Evolutionary conservation across 176 grass and related monocot species (phyloP), one percentile per base, ranked within the genome.

Genomic region (Raddia distichophylla): DNA sequence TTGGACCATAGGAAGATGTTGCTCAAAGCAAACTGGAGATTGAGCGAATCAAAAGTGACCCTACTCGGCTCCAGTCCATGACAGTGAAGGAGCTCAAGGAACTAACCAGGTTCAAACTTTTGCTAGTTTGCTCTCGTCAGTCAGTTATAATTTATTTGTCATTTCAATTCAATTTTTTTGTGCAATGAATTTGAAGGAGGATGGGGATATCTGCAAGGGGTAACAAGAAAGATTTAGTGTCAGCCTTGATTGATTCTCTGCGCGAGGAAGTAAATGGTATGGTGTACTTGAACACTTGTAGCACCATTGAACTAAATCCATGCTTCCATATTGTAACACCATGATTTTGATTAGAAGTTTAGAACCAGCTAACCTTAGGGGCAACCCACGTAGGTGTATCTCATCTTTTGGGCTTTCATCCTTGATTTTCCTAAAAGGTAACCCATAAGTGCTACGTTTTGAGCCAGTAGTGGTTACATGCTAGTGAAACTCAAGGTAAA

Each of bases 161-260:
- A 22, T 52, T 10, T 71, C 19, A 80, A 33, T 18, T 66, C 58
- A 65, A 49, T 52, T 44, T 11, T 47, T 51, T 66, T 77, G 45
- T 64, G 33, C 11, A 54, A 34, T 79, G 55, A 64, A 71, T 59
- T 76, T 89, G 33, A 86, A 94, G 92, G 92, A 91, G 40, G 67
- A 80, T 89, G 80, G 92, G 92, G 60, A 60, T 91, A 72, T 69
- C 92, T 44, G 68, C 48, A 40, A 95, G 69, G 82, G 92, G 95
- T 58, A 98, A 72, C 67, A 98, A 94, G 64, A 98, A 93, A 78
- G 90, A 94, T 49, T 87, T 94, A 66, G 81, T 98, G 49, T 91
- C 90, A 3, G 86, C 90, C 61, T 43, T 98, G 49, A 78, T 89
- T 84, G 34, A 74, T 78, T 87, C 82, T 74, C 47, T 85, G 78